Base-by-base conservation (phyloP, 2,329 filamentous ascomycete genomes). In the Monilinia fructicola region DNA sequence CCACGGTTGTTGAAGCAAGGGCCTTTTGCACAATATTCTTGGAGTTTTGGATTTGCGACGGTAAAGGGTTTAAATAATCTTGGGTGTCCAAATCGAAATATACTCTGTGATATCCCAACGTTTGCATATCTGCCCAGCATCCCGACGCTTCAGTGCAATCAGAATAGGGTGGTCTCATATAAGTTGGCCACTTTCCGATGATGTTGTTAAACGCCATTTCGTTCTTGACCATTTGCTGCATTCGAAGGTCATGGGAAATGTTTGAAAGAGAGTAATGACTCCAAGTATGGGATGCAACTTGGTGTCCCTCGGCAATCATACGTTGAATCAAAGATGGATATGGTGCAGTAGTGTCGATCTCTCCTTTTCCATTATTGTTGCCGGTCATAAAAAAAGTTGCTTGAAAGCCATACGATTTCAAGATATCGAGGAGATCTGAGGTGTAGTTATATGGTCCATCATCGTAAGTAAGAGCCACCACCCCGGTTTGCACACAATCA, bases 361-460 rank as follows among this genome's bases (percentile, higher is more conserved):
- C 42, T 26, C 71, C 70, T 46, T 73, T 73, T 54, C 69, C 84
- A 72, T 82, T 78, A 74, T 85, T 85, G 76, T 81, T 84, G 7
- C 84, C 84, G 3, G 81, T 85, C 68, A 90, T 80, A 76, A 90
- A 90, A 75, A 90, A 90, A 1, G 88, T 90, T 0, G 86, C 87
- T 69, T 85, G 86, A n/a, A 84, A 86, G 14, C 82, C 78, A 73
- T 87, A 87, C 31, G 78, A 78, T 68, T 83, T 81, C 52, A 90
- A 79, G 50, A 86, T 77, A 72, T 89, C 84, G 26, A 90, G 62
- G 10, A 90, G 80, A 69, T 89, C 84, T n/a, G 90, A 80, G 1
- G 87, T 90, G 75, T 86, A 89, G 26, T 81, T 76, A 69, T 84
- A 84, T 28, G 87, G 88, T 1, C 88, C 88, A 74, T 90, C 88